phyloP scores from a whole-genome alignment of 139 green algal species.

The Astrephomene gubernaculifera region DNA sequence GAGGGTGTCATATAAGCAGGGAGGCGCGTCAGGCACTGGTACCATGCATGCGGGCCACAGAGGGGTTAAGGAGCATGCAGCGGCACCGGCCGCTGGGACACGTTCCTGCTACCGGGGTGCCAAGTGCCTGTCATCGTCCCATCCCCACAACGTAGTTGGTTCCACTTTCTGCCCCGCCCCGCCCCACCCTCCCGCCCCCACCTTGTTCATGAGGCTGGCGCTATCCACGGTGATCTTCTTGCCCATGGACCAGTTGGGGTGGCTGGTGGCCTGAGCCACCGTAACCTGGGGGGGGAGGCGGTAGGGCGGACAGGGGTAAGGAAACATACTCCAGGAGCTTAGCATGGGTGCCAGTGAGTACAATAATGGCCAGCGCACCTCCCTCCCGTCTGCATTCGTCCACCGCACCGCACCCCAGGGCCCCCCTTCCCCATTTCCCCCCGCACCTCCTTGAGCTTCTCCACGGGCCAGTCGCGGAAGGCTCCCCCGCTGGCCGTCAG shows the following conservation, averaged over 20 bases:
- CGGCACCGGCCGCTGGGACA: too few relatives aligned
- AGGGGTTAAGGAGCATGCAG: too few relatives aligned
- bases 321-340: too few relatives aligned
- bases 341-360: too few relatives aligned
- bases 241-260: constrained; percentile 98
- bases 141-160: background rate
- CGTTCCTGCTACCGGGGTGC: too few relatives aligned
- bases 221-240: constrained; percentile 99
- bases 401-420: background rate
- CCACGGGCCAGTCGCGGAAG: constrained; percentile 95
- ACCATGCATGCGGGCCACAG: too few relatives aligned
- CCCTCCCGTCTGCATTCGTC: too few relatives aligned
- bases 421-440: background rate
- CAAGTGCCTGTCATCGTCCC: too few relatives aligned
- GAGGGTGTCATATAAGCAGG: too few relatives aligned
- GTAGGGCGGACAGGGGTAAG: background rate
- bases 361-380: too few relatives aligned
- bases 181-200: background rate
- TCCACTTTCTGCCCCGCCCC: background rate
- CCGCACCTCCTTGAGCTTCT: constrained; percentile 87
- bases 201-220: constrained; percentile 99
- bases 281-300: constrained; percentile 50
- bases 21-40: too few relatives aligned
- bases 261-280: constrained; percentile 69
- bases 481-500: constrained; percentile 97